Evolutionary conservation across 192 early-diverging fungal genomes (phyloP).

Genomic region (Lobosporangium transversale): DNA sequence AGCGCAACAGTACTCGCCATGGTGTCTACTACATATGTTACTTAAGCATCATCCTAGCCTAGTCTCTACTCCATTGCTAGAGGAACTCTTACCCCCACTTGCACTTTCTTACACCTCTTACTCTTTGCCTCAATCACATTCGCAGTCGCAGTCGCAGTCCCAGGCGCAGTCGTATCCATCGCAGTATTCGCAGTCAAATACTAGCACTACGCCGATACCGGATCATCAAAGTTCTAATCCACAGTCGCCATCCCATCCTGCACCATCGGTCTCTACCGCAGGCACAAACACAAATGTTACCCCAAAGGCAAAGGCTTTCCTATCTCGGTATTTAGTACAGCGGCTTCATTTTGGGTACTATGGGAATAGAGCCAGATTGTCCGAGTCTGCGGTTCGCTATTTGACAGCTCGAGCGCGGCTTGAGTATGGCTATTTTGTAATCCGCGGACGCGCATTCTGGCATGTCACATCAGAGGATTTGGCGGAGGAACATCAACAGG

Average conservation of each 20-base stretch:
- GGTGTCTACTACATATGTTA: constrained; percentile 38
- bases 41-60: constrained; percentile 25
- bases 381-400: constrained; percentile 37
- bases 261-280: no score
- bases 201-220: background rate
- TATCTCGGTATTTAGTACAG: constrained; percentile 35
- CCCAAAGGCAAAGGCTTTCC: constrained; percentile 10
- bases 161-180: background rate
- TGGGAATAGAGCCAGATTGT: constrained; percentile 17
- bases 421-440: constrained; percentile 44
- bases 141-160: background rate
- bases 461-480: constrained; percentile 18
- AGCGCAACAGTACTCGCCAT: constrained; percentile 25
- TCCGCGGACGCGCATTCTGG: constrained; percentile 49
- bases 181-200: background rate
- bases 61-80: constrained; percentile 21
- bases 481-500: background rate
- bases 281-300: no score
- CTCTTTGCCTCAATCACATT: background rate
- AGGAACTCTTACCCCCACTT: constrained; percentile 28
- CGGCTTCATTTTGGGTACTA: constrained; percentile 49
- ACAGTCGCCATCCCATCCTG: constrained; percentile 7
- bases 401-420: constrained; percentile 44
- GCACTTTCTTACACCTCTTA: background rate
- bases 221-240: background rate